Base-by-base conservation (phyloP, 306 rosid species). In the Fragaria iinumae region DNA sequence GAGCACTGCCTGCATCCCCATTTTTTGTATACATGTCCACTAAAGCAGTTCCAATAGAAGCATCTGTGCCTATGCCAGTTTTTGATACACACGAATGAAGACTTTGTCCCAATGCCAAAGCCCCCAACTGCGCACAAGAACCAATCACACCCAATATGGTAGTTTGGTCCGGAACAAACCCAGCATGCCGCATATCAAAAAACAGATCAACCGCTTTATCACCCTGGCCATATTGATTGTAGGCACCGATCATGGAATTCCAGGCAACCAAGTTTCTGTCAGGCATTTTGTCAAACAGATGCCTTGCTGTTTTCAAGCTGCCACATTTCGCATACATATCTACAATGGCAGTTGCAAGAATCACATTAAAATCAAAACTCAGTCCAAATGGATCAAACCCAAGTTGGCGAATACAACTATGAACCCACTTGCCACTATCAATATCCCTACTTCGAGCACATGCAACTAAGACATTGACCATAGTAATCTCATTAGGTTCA, bases 321-420 rank as follows among this genome's bases (percentile, higher is more conserved):
- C 98, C 97, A 74, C 92, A 89, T 83, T 91, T 93, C 3, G 88
- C 93, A 69, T 93, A 87, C 98, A 93, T 87, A 60, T 91, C 97
- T 23, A 87, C 47, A 39, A 91, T 73, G 11, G 98, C 88, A 72
- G 89, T 85, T 14, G 91, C 96, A 65, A 93, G 96, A 69, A 93
- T 83, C 41, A 87, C 56, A 78, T 93, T 91, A 73, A 80, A 45
- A 11, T 71, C 34, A 3, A 64, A 69, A 3, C 11, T 76, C 3
- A 65, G 34, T 64, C 17, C 34, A 39, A 89, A 93, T 2, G 97
- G 98, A 83, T 93, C 92, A 67, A 65, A 82, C 20, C 90, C 93
- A 34, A 87, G 87, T 67, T 79, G 83, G 74, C 85, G n/a, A 55
- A 88, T 67, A 9, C 69, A 62, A 69, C 80, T 59, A 44, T 89